Base-by-base conservation (phyloP, 805 yeast genomes). In the Blastobotrys mokoenaii region DNA sequence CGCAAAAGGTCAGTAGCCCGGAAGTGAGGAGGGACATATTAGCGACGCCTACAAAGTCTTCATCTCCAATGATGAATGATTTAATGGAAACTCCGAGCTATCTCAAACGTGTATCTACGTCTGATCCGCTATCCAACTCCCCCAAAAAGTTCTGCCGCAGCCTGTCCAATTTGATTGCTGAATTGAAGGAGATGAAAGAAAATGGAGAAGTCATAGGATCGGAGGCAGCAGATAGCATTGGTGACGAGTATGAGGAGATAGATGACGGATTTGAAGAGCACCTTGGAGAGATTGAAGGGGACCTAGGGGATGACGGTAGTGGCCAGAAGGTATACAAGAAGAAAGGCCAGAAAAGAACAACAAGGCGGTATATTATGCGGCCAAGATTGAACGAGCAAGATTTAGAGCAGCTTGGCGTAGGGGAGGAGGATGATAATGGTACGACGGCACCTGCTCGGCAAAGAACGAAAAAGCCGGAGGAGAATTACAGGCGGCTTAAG, bases 101-200 rank as follows among this genome's bases (percentile, higher is more conserved):
- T 31, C 43, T 50, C 12, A 40, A 36, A 17, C n/a, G 15, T 2
- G 32, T 35, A 7, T n/a, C 40, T 1, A 14, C 36, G 1, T 37
- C n/a, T 17, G 17, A 15, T n/a, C 30, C 30, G 12, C 12, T 37
- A 10, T 17, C 29, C 27, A 31, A 31, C 10, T 10, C 20, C 18
- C 45, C 48, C 2, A 37, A 45, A 20, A 43, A 53, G 29, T 11
- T 37, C 14, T 10, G 22, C 5, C 27, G 30, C 16, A 59, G 70
- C 2, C 48, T 79, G 8, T 66, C 73, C 2, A 72, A 72, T 31
- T 61, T 79, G 34, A 72, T 70, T 51, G 64, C 69, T 37, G 83
- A 76, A 46, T 65, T 70, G 12, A 33, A 12, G 9, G 30, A 37
- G 29, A 18, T 37, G 14, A 41, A 58, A 64, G 32, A 67, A 62